phyloP scores from a whole-genome alignment of 2,329 filamentous ascomycete genomes.

The Penicillium sp. region DNA sequence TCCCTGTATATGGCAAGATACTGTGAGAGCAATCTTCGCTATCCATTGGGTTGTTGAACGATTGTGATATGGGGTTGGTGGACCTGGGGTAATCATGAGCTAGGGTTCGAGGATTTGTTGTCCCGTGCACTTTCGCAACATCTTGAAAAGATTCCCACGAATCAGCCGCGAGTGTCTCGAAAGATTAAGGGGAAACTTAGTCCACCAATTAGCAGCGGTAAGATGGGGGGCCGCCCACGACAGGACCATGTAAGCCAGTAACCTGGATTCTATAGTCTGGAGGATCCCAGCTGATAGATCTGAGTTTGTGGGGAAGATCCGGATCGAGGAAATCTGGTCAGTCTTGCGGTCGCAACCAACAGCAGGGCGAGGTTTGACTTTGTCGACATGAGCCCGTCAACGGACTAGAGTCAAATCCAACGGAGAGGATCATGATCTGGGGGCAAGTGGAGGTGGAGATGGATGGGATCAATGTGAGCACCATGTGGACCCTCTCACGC shows the following conservation, averaged over 20 bases:
- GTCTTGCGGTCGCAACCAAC: too few relatives aligned
- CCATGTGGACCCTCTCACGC: too few relatives aligned
- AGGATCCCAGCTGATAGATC: neutral
- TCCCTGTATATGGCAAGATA: constrained; percentile 7
- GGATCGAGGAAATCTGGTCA: too few relatives aligned
- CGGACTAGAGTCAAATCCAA: too few relatives aligned
- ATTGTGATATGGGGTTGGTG: neutral
- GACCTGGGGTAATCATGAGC: constrained; percentile 21
- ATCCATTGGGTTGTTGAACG: constrained; percentile 10
- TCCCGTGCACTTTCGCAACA: constrained; percentile 8
- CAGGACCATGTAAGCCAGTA: neutral
- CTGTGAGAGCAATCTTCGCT: neutral
- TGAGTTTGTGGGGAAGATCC: too few relatives aligned
- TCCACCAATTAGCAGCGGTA: constrained; percentile 27
- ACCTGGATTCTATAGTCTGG: neutral
- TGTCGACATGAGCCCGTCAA: too few relatives aligned
- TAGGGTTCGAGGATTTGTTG: constrained; percentile 31
- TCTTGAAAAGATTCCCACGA: constrained; percentile 23
- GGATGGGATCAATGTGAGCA: too few relatives aligned
- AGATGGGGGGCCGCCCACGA: neutral
- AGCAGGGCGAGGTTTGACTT: too few relatives aligned
- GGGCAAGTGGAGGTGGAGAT: too few relatives aligned
- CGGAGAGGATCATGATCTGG: too few relatives aligned
- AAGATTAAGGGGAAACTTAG: constrained; percentile 14
- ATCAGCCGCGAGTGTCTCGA: constrained; percentile 14